Base-by-base conservation (phyloP, 164 flowering plant species). In the Vitis cinerea region DNA sequence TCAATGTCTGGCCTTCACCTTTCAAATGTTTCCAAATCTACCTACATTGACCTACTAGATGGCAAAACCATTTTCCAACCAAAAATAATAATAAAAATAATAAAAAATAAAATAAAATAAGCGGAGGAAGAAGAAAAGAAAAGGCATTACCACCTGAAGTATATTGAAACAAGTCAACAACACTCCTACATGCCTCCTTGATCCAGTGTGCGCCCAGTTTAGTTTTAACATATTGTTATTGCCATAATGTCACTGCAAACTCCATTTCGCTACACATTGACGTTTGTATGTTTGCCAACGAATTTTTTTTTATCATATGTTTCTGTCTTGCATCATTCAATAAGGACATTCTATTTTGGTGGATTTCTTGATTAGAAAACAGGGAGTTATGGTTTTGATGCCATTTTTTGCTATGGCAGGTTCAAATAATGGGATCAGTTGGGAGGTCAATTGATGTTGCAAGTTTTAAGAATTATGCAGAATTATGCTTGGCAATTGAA, bases 361-460 rank as follows among this genome's bases (percentile, higher is more conserved):
- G 1, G 15, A 15, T 53, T 14, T 53, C 7, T 31, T 31, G 2
- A 6, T 31, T 31, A 31, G 44, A 2, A 31, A 31, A 31, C 0
- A 31, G 44, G 44, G 44, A 31, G 8, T 31, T 31, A 0, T 31
- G 44, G 44, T 6, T 31, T 31, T 31, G 44, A 31, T 31, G 44
- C 0, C 44, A 11, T 16, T 16, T 58, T 52, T 64, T 29, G 29
- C 57, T 71, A 0, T 31, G 17, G 69, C 85, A 96, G 99, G 94
- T 96, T 50, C 99, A 96, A 67, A 96, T 92, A 82, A 79, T 91
- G 14, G 99, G 99, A 71, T 93, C 98, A 10, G 99, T 94, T 60
- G 99, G 99, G 66, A 88, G 98, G 79, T 93, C 99, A 12, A 92
- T 96, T 51, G 98, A 93, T 76, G 97, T 94, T 31, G 84, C 97